phyloP scores from a whole-genome alignment of 2,329 filamentous ascomycete species.

The Trichoderma cornu-damae region DNA sequence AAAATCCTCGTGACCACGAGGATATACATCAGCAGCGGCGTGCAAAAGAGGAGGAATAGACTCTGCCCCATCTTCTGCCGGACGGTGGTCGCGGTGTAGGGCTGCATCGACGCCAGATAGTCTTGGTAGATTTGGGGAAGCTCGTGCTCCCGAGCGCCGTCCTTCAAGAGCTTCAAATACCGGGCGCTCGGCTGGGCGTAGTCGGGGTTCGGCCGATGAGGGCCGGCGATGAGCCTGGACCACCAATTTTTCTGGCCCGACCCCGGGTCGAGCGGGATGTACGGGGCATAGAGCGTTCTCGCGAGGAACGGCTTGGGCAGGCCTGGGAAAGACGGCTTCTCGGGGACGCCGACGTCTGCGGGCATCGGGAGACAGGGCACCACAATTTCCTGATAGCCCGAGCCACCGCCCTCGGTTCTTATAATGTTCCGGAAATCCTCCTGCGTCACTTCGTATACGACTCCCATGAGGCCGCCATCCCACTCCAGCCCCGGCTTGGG shows the following conservation, averaged over 20 bases:
- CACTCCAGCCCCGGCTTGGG: constrained; percentile 41
- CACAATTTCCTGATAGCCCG: constrained; percentile 76
- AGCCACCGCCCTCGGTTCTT: constrained; percentile 81
- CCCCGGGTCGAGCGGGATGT: constrained; percentile 34
- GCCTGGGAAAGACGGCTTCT: constrained; percentile 50
- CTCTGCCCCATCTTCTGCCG: constrained; percentile 62
- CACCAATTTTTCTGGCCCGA: constrained; percentile 40
- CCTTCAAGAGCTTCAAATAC: constrained; percentile 74
- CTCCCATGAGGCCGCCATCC: constrained; percentile 80
- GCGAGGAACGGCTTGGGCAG: constrained; percentile 66
- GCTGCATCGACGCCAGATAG: constrained; percentile 63
- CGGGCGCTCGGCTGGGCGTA: constrained; percentile 80
- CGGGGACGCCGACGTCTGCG: constrained; percentile 54
- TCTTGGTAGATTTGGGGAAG: constrained; percentile 72
- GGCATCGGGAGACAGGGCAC: constrained; percentile 72
- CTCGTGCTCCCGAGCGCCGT: constrained; percentile 74
- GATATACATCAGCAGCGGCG: constrained; percentile 50
- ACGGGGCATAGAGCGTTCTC: constrained; percentile 75
- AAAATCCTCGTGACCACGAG: constrained; percentile 43
- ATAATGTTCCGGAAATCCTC: constrained; percentile 82
- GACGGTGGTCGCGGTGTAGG: constrained; percentile 64
- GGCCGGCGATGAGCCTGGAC: constrained; percentile 41
- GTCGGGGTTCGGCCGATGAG: constrained; percentile 56
- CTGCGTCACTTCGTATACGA: constrained; percentile 89
- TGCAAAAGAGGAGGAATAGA: constrained; percentile 57